These are phyloP conservation scores for Solanum sparsipilum DNA, from an alignment of 257 asterid species.

Conservation along the genomic window DNA sequence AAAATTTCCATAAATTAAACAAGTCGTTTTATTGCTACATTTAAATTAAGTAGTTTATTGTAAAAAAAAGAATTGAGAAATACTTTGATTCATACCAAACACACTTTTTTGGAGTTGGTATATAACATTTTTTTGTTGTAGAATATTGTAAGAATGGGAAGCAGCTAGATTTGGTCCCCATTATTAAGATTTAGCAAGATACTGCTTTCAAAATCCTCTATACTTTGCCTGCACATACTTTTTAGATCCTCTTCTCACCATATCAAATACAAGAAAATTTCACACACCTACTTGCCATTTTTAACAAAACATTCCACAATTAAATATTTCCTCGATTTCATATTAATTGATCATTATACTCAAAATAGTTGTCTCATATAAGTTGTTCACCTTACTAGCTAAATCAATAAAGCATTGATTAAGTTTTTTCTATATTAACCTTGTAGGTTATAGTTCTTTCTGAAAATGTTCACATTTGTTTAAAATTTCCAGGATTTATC, in stretches of 20 bases:
- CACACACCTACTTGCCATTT: not conserved
- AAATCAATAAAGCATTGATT: no score
- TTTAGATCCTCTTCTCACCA: not conserved
- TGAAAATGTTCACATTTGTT: not conserved
- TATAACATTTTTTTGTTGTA: not conserved
- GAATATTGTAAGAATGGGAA: not conserved
- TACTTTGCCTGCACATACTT: not conserved
- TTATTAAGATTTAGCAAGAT: not conserved
- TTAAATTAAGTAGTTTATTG: not conserved
- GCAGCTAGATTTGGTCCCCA: not conserved
- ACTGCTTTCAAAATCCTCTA: not conserved
- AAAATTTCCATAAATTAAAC: not conserved
- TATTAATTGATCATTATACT: no score
- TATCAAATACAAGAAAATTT: not conserved
- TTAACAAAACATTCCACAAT: not conserved
- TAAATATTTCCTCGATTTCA: not conserved
- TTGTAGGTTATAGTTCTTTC: no score
- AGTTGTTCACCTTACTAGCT: not conserved
- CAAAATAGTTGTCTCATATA: no score
- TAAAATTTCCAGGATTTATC: accelerated
- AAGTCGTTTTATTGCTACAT: not conserved
- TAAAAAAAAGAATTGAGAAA: not conserved
- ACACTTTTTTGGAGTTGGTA: not conserved
- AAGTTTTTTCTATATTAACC: not conserved
- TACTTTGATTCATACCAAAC: not conserved